A percentile compares a stretch with the other conserved stretches of the same genome.
Conservation (phyloP, 169 alveolate genomes). For the Plasmodium billcollinsi region DNA sequence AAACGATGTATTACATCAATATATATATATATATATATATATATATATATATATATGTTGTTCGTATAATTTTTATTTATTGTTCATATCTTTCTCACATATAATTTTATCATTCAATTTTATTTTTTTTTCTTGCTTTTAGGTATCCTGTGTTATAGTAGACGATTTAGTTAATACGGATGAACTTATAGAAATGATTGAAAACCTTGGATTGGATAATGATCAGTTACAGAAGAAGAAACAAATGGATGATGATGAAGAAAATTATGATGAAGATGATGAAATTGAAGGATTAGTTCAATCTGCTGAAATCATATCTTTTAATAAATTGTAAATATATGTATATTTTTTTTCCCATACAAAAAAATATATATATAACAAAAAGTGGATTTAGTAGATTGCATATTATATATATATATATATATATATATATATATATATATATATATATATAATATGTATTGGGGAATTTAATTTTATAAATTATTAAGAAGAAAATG, state of each 20-base stretch:
- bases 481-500: no score
- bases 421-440: slow-evolving; percentile 4
- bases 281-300: slow-evolving; percentile 89
- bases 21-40: no score
- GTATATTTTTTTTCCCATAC: no score
- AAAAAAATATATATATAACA: neutral
- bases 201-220: slow-evolving; percentile 87
- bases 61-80: neutral
- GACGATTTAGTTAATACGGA: slow-evolving; percentile 90
- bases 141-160: slow-evolving; percentile 88
- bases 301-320: slow-evolving; percentile 90
- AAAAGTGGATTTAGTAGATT: neutral
- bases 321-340: slow-evolving; percentile 90
- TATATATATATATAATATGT: neutral
- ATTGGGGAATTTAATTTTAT: no score
- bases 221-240: slow-evolving; percentile 81
- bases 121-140: neutral
- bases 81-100: neutral
- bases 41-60: neutral
- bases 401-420: no score
- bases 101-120: neutral
- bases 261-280: slow-evolving; percentile 83
- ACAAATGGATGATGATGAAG: slow-evolving; percentile 81
- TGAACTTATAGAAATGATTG: slow-evolving; percentile 86
- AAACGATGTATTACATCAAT: no score